phyloP scores from a whole-genome alignment of 192 early-diverging fungal genomes.

The Geranomyces variabilis region DNA sequence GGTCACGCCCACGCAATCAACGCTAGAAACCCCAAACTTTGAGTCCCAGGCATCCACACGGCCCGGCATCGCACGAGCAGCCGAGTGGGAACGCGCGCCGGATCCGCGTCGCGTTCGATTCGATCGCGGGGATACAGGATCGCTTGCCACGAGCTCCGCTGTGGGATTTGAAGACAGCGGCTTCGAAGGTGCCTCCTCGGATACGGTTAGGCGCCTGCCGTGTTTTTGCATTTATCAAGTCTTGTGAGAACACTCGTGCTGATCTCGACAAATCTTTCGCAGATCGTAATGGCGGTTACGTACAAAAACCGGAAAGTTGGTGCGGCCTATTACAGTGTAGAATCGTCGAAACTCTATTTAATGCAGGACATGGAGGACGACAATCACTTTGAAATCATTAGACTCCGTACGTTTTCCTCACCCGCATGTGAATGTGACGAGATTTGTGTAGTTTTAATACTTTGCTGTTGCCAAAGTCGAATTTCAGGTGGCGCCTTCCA shows the following conservation, averaged over 20 bases:
- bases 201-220: not conserved
- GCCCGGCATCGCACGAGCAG: not conserved
- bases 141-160: not conserved
- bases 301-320: slow-evolving; percentile 33
- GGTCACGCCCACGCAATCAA: not conserved
- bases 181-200: not conserved
- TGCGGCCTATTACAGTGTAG: slow-evolving; percentile 42
- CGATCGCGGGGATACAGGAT: not conserved
- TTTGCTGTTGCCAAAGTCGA: slow-evolving; percentile 27
- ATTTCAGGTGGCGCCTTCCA: slow-evolving; percentile 35
- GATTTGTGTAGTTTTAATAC: no score
- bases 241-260: not conserved
- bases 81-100: not conserved
- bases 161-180: not conserved
- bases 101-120: not conserved
- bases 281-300: slow-evolving; percentile 22
- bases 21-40: not conserved
- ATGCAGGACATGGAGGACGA: slow-evolving; percentile 45
- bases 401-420: slow-evolving; percentile 25
- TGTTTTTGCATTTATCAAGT: not conserved
- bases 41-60: not conserved
- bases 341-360: slow-evolving; percentile 30
- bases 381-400: slow-evolving; percentile 34
- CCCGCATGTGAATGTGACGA: not conserved
- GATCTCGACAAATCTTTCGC: not conserved